These are phyloP conservation scores for Ceriops zippeliana DNA, from an alignment of 345 rosid genomes.

Conservation along the genomic window DNA sequence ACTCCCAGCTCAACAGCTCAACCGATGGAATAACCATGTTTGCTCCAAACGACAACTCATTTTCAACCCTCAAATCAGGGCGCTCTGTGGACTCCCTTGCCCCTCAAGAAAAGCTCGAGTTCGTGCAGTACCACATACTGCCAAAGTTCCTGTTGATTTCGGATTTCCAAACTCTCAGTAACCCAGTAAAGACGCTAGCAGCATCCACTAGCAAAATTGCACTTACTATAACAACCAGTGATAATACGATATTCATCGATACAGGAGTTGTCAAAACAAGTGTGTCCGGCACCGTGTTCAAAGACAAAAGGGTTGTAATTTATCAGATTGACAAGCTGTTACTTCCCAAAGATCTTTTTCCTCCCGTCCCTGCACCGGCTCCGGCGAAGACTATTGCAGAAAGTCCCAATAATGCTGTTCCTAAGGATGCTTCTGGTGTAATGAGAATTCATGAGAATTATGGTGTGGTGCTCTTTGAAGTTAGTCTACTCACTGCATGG, in stretches of 20 bases:
- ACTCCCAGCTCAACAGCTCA: conserved; percentile 20
- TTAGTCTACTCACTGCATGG: background rate
- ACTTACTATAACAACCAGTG: conserved; percentile 11
- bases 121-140: conserved; percentile 18
- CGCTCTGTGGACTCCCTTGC: conserved; percentile 9
- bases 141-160: conserved; percentile 5
- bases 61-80: conserved; percentile 13
- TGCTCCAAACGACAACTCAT: conserved; percentile 21
- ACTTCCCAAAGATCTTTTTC: conserved; percentile 19
- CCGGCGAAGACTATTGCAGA: background rate
- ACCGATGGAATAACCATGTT: conserved; percentile 24
- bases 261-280: conserved; percentile 21
- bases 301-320: conserved; percentile 19
- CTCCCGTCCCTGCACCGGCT: conserved; percentile 16
- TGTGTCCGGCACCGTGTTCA: conserved; percentile 11
- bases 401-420: background rate
- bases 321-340: conserved; percentile 20
- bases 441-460: background rate
- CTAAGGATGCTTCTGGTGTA: conserved; percentile 8
- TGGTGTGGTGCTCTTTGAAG: background rate
- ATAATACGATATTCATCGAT: conserved; percentile 9
- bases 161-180: conserved; percentile 19
- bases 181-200: conserved; percentile 22
- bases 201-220: conserved; percentile 11
- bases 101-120: conserved; percentile 11